Percentiles rank a stretch among this genome's conserved stretches.
These are phyloP conservation scores for Dendryphion nanum DNA, from an alignment of 2,329 filamentous ascomycete species.

Conservation along the genomic window DNA sequence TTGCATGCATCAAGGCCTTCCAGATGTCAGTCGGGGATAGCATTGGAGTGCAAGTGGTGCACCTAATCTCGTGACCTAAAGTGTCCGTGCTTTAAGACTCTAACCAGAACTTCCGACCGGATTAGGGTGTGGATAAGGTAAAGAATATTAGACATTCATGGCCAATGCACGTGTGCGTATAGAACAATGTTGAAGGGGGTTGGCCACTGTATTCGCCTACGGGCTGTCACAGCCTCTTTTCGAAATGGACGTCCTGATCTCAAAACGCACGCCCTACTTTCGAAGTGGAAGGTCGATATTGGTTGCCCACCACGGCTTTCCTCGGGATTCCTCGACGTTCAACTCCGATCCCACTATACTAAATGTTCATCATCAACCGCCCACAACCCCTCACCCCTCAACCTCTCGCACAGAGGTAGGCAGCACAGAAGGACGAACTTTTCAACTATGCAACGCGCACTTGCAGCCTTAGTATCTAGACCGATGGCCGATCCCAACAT, in stretches of 20 bases:
- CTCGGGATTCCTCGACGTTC: constrained; percentile 1
- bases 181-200: neutral
- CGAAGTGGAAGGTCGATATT: constrained; percentile 7
- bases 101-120: neutral
- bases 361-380: neutral
- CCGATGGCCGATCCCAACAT: constrained; percentile 37
- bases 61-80: no score
- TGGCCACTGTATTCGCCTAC: neutral
- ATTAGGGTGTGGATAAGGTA: neutral
- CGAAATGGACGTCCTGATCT: no score
- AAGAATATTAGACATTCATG: no score
- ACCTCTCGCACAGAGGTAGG: neutral
- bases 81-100: no score
- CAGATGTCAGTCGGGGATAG: no score
- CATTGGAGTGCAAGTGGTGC: no score
- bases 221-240: no score
- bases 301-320: constrained; percentile 2
- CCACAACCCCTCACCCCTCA: no score
- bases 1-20: no score
- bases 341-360: constrained; percentile 1
- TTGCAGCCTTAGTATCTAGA: constrained; percentile 34
- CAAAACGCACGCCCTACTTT: neutral
- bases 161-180: no score
- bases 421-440: constrained; percentile 5
- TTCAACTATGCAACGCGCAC: constrained; percentile 19